Percentiles rank a stretch among this genome's conserved stretches.
Evolutionary conservation across 2,329 filamentous ascomycete species (phyloP).

Genomic region (Endothia cerciana): DNA sequence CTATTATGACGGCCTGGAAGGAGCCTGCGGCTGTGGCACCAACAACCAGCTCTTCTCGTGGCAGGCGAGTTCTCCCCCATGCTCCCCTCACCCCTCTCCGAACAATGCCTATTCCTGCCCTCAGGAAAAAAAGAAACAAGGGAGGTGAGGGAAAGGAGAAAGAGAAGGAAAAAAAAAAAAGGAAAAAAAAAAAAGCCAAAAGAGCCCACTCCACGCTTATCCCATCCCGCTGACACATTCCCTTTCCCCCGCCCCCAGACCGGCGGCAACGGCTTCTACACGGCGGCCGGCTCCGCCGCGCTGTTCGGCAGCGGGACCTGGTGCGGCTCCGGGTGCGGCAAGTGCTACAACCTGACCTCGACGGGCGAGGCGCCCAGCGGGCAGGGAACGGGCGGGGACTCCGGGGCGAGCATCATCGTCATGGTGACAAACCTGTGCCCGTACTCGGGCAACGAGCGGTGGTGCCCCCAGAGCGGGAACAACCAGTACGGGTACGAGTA

Average conservation of each 20-base stretch:
- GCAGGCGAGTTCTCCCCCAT: conserved; percentile 18
- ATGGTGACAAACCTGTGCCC: conserved; percentile 44
- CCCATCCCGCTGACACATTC: neutral
- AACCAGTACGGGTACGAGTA: conserved; percentile 18
- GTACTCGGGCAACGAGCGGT: conserved; percentile 39
- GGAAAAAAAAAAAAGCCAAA: too few species aligned
- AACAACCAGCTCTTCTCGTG: conserved; percentile 13
- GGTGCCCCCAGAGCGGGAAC: conserved; percentile 38
- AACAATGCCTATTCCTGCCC: neutral
- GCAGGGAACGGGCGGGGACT: conserved; percentile 16
- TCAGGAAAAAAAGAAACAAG: neutral
- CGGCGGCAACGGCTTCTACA: conserved; percentile 30
- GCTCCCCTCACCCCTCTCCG: neutral
- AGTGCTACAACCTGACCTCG: conserved; percentile 37
- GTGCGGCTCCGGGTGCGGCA: conserved; percentile 38
- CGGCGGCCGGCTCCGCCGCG: conserved; percentile 35
- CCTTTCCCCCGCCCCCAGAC: neutral
- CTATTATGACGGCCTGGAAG: conserved; percentile 24
- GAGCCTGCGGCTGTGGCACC: conserved; percentile 25
- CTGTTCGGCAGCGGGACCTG: conserved; percentile 34
- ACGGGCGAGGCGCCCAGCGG: conserved; percentile 31
- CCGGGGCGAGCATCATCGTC: conserved; percentile 36
- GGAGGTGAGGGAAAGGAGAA: too few species aligned
- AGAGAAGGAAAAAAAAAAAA: neutral
- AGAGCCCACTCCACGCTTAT: neutral